These are phyloP conservation scores for Cornus suecica DNA, from an alignment of 148 eudicot species.

Conservation along the genomic window DNA sequence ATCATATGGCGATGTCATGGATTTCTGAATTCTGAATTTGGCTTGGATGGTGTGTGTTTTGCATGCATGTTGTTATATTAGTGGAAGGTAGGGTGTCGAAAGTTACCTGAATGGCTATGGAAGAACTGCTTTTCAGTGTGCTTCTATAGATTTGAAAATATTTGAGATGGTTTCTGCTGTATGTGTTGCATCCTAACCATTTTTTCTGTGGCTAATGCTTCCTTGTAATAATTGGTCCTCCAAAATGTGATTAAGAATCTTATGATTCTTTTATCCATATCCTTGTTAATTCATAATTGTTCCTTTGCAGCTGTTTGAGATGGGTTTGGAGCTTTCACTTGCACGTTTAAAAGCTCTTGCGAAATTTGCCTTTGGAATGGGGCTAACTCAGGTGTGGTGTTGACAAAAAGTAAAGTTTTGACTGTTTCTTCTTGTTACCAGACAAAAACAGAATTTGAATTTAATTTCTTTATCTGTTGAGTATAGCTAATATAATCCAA, in stretches of 20 bases:
- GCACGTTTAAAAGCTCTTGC: conserved; percentile 96
- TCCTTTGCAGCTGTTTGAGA: conserved; percentile 84
- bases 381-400: conserved; percentile 74
- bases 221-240: background rate
- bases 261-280: background rate
- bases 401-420: background rate
- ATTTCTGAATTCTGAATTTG: background rate
- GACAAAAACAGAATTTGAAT: background rate
- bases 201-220: background rate
- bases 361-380: conserved; percentile 92
- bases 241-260: background rate
- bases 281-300: conserved; percentile 9
- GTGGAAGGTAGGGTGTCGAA: background rate
- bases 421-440: background rate
- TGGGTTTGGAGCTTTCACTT: conserved; percentile 97
- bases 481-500: background rate
- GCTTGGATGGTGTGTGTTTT: background rate
- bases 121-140: background rate
- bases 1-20: background rate
- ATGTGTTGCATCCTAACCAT: background rate
- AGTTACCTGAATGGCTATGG: background rate
- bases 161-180: too few relatives aligned
- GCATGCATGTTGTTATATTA: background rate
- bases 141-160: background rate
- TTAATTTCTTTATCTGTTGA: background rate